Base-by-base conservation (phyloP, 2,329 filamentous ascomycete species). In the Alternaria sp. region DNA sequence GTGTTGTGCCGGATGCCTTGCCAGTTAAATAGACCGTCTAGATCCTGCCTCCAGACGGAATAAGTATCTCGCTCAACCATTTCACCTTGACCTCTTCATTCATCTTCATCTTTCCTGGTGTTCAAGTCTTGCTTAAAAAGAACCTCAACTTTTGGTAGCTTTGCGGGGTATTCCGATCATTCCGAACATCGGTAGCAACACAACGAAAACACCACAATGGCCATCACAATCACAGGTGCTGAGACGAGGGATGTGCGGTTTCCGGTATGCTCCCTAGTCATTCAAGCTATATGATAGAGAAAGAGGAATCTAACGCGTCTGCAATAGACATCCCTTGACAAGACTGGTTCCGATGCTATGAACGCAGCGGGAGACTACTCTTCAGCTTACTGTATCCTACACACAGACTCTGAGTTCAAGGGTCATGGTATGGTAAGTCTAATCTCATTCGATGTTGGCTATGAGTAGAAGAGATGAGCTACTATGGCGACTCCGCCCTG, bases 301-400 rank as follows among this genome's bases (percentile, higher is more conserved):
- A 7, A 10, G 15, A 10, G 17, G 30, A 56, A 15, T 21, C 55
- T 57, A 36, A 57, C 55, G 28, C 44, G 23, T 15, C 11, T 19
- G 7, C 15, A 51, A 32, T 49, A 88, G 80, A 97, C 93, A n/a
- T 97, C 93, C 44, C 89, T 97, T 65, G 93, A 97, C 82, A 96
- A 95, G 84, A 97, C 93, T n/a, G 93, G 93, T 74, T 96, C 93
- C 9, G 94, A 97, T 87, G 94, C 93, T 75, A 97, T 97, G 94
- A 97, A 97, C 77, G 91, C 92, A 4, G 93, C 93, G 3, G 92
- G 93, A 65, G 93, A 97, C 81, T 97, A 97, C 83, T 97, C 93
- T 2, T 87, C 93, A 12, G 93, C 94, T n/a, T 97, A 97, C 85
- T 97, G 93, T 80, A 95, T 97, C 73, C 84, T 97, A 52, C 84